These are phyloP conservation scores for Boletus pseudo-olivaceus DNA, from an alignment of 768 basidiomycete genomes.

Conservation along the genomic window DNA sequence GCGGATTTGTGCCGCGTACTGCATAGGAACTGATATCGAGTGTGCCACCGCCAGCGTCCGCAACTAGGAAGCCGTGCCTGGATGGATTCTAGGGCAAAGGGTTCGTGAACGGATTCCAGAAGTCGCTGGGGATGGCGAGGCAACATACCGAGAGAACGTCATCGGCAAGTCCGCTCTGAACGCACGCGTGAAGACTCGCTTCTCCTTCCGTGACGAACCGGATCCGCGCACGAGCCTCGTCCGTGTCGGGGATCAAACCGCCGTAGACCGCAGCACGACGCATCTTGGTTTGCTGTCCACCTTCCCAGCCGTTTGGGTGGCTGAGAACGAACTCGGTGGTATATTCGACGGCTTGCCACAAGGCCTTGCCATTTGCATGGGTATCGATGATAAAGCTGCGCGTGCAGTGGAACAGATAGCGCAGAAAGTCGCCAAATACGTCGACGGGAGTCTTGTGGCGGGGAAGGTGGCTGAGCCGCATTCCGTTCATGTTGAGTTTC, in stretches of 20 bases:
- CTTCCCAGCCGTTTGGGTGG: conserved; percentile 83
- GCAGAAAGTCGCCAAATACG: conserved; percentile 77
- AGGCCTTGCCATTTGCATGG: conserved; percentile 67
- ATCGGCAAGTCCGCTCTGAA: conserved; percentile 70
- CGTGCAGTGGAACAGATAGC: conserved; percentile 72
- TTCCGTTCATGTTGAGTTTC: conserved; percentile 81
- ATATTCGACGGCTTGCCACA: conserved; percentile 70
- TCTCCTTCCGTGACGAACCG: conserved; percentile 83
- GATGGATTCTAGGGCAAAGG: conserved; percentile 54
- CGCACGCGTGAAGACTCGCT: conserved; percentile 78
- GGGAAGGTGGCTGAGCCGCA: conserved; percentile 68
- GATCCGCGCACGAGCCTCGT: conserved; percentile 68
- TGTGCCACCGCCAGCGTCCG: conserved; percentile 79
- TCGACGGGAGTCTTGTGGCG: conserved; percentile 64
- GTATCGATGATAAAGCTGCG: conserved; percentile 74
- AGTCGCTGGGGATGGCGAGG: neutral
- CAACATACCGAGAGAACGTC: conserved; percentile 67
- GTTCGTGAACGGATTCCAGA: neutral
- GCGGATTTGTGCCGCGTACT: conserved; percentile 62
- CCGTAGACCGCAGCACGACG: conserved; percentile 69
- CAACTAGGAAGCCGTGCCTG: conserved; percentile 73
- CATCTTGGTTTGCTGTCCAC: conserved; percentile 73
- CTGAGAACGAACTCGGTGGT: conserved; percentile 73
- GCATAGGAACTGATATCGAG: conserved; percentile 80
- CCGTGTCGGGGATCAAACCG: conserved; percentile 70